Evolutionary conservation across 345 rosid genomes (phyloP), one percentile per base, ranked within the genome.

Genomic region (Rhodamnia argentea): DNA sequence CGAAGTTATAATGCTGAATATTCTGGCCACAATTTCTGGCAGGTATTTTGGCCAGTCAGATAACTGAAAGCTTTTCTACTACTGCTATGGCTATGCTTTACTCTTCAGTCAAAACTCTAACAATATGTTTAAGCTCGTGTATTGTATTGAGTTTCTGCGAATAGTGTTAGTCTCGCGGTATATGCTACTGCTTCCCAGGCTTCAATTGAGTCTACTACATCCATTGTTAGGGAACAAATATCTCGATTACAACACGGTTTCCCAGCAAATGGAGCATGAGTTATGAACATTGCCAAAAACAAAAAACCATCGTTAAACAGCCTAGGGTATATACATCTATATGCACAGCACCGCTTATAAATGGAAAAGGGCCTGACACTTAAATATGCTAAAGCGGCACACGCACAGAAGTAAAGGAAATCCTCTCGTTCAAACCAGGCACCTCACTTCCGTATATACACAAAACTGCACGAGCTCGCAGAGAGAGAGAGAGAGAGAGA

Each of bases 11-110:
- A 95, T 93, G 97, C 91, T 95, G 58, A 97, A 94, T 88, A 94
- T 97, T 82, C 89, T 96, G 53, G 94, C 92, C 78, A 94, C 98
- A 7, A 92, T 97, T 64, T 88, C 95, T 3, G 99, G 98, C 86
- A 93, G 87, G 89, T 96, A 88, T 59, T 97, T 96, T 64, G 95
- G 98, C 24, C 99, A 96, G 91, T 91, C 91, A 54, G 99, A 92
- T 83, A 78, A 18, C 59, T 89, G 86, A 91, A 91, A 58, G 47
- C 81, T 22, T 96, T 9, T 70, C 81, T 37, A 12, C 81, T 37
- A 10, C 81, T 18, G 8, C 47, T 10, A 13, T 37, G 26, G 81
- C 26, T 4, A 24, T 70, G 81, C 47, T 37, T 13, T 37, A 70
- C 40, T 18, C 20, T 57, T 70, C 47, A 70, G 47, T 70, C 20